phyloP scores from a whole-genome alignment of 805 yeast species.

The Martiniozyma abietophila region DNA sequence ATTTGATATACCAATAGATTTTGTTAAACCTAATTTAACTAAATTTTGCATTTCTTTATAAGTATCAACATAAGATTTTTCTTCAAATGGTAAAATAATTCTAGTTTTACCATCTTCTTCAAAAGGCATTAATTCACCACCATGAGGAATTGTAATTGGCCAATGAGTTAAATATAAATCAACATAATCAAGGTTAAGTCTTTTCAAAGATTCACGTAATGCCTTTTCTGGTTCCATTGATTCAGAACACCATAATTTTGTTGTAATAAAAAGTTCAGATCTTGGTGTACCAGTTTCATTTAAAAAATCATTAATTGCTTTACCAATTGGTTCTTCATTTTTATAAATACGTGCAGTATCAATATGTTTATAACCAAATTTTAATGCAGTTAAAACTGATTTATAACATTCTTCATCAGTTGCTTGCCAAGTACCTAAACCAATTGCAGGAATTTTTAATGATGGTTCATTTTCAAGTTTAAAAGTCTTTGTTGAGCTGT shows the following conservation, averaged over 20 bases:
- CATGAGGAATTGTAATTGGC: conserved; percentile 45
- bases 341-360: conserved; percentile 66
- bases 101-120: conserved; percentile 21
- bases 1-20: conserved; percentile 71
- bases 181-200: conserved; percentile 64
- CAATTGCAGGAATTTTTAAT: conserved; percentile 14
- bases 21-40: conserved; percentile 28
- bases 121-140: conserved; percentile 24
- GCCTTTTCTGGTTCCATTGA: conserved; percentile 43
- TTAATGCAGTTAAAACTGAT: conserved; percentile 51
- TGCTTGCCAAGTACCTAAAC: conserved; percentile 15
- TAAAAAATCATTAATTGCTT: conserved; percentile 33
- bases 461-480: conserved; percentile 8
- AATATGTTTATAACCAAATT: conserved; percentile 65
- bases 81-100: conserved; percentile 24
- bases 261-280: conserved; percentile 57
- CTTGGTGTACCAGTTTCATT: conserved; percentile 55
- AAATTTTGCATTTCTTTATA: conserved; percentile 57
- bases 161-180: conserved; percentile 77
- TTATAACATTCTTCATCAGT: conserved; percentile 36
- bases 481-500: conserved; percentile 7
- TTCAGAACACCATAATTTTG: conserved; percentile 55
- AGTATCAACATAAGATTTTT: conserved; percentile 40
- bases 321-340: conserved; percentile 53
- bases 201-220: conserved; percentile 47